Evolutionary conservation across 75 land plant genomes (phyloP).

Genomic region (Selaginella moellendorffii): DNA sequence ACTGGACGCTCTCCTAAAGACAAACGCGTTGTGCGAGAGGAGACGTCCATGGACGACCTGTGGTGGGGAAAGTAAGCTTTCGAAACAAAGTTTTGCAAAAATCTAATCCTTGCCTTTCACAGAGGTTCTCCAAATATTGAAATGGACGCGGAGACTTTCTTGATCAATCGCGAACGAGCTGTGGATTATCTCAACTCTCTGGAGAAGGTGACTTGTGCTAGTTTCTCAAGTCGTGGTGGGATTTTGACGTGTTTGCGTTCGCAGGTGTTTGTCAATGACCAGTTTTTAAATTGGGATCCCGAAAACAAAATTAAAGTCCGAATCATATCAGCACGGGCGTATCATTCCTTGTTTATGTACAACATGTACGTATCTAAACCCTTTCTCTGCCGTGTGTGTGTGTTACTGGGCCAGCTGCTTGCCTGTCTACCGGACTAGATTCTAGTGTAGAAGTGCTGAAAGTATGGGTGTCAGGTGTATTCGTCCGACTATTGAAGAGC

Average conservation of each 20-base stretch:
- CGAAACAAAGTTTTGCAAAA: neutral
- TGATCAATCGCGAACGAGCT: conserved; percentile 3
- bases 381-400: neutral
- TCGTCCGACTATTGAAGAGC: conserved; percentile 1
- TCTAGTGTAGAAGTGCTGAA: neutral
- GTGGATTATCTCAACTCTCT: conserved; percentile 4
- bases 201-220: neutral
- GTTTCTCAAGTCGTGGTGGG: neutral
- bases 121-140: conserved; percentile 6
- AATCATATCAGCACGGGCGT: conserved; percentile 2
- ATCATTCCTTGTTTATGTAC: conserved; percentile 7
- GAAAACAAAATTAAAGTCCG: conserved; percentile 4
- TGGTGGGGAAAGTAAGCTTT: conserved; percentile 39
- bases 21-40: conserved; percentile 37
- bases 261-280: conserved; percentile 7
- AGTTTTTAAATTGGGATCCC: conserved; percentile 7
- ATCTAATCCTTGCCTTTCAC: neutral
- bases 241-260: neutral
- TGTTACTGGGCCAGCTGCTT: neutral
- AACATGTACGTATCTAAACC: neutral
- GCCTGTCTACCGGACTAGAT: neutral
- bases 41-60: conserved; percentile 27
- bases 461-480: conserved; percentile 6
- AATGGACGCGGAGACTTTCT: conserved; percentile 6
- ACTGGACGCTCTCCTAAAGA: conserved; percentile 41